Evolutionary conservation across 164 flowering plant species (phyloP).

Genomic region (Cinnamomum chago): DNA sequence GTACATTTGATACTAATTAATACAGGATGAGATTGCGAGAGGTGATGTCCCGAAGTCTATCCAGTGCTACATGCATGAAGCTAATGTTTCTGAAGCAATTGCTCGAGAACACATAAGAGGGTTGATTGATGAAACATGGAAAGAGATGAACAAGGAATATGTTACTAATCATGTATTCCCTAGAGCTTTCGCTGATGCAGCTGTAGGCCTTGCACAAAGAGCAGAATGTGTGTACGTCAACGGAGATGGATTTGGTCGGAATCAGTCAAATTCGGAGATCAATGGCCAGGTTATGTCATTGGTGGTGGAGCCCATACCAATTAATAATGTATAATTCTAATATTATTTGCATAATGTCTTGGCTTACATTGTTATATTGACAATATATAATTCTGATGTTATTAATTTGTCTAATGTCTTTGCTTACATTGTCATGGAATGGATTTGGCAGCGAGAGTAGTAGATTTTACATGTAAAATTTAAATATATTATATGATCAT

Average conservation of each 20-base stretch:
- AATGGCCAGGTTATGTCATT: neutral
- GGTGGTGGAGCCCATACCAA: neutral
- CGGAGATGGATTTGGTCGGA: neutral
- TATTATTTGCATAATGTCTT: no score
- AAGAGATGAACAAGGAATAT: neutral
- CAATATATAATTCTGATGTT: no score
- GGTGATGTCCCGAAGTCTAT: neutral
- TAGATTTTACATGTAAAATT: no score
- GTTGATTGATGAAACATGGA: neutral
- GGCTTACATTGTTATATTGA: no score
- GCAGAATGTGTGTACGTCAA: neutral
- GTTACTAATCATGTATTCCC: neutral
- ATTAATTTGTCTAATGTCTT: no score
- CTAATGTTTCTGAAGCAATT: neutral
- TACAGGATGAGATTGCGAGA: neutral
- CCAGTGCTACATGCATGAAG: neutral
- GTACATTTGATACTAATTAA: neutral
- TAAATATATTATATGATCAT: no score
- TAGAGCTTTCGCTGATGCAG: neutral
- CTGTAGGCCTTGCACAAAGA: neutral
- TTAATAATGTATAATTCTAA: no score
- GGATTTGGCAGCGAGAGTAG: no score
- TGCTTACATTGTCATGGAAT: no score
- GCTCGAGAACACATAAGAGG: neutral
- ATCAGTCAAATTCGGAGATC: neutral